phyloP scores from a whole-genome alignment of 345 rosid genomes.

The Lumnitzera littorea region DNA sequence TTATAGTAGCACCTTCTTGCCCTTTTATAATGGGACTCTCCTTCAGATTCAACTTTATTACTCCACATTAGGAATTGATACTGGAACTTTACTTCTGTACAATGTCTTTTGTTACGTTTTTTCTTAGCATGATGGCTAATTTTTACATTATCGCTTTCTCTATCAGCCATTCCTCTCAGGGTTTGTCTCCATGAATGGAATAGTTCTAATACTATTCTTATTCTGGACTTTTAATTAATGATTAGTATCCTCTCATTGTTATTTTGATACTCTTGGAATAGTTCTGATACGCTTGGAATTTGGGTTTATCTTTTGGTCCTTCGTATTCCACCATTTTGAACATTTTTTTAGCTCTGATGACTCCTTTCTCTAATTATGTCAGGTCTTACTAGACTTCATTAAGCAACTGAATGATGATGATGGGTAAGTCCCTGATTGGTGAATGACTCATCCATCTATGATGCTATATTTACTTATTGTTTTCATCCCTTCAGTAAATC shows the following conservation, averaged over 20 bases:
- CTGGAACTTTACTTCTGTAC: no score
- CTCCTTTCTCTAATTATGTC: constrained; percentile 4
- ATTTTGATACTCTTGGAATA: no score
- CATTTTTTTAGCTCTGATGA: not conserved
- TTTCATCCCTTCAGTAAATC: not conserved
- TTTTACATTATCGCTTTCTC: no score
- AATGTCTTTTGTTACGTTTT: no score
- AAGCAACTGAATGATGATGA: constrained; percentile 91
- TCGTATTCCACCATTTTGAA: not conserved
- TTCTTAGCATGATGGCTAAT: no score
- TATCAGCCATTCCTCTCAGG: no score
- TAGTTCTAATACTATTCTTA: no score
- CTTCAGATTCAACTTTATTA: not conserved
- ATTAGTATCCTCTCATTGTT: no score
- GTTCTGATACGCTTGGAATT: no score
- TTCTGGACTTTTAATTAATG: no score
- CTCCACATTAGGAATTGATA: not conserved
- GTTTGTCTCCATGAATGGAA: no score
- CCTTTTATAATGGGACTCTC: not conserved
- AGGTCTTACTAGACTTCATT: constrained; percentile 94
- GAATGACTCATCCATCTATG: not conserved
- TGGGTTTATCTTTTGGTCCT: no score
- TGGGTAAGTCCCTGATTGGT: constrained; percentile 52
- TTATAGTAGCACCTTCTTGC: not conserved
- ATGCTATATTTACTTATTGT: not conserved